Evolutionary conservation across 1,139 yeast genomes (phyloP).

Genomic region (Diutina ranongensis): DNA sequence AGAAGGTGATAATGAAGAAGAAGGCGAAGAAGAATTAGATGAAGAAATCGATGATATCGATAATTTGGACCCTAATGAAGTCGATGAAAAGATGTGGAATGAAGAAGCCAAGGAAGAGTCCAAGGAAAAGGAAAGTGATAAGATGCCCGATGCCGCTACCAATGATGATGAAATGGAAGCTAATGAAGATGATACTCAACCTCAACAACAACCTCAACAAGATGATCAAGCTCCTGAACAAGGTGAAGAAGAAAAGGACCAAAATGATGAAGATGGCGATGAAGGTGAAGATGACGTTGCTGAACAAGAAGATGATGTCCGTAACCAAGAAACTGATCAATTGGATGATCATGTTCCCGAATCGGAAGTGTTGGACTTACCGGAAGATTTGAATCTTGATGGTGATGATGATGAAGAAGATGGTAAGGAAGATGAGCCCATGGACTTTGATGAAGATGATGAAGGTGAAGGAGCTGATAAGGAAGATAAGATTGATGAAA

Average conservation of each 20-base stretch:
- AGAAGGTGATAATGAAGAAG: conserved; percentile 37
- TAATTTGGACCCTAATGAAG: conserved; percentile 86
- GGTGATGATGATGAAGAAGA: conserved; percentile 51
- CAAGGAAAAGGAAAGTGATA: conserved; percentile 64
- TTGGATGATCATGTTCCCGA: conserved; percentile 68
- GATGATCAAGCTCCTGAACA: conserved; percentile 17
- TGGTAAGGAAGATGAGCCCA: conserved; percentile 24
- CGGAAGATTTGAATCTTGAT: conserved; percentile 79
- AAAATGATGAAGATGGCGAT: conserved; percentile 28
- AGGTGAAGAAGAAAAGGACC: conserved; percentile 17
- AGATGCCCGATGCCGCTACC: conserved; percentile 44
- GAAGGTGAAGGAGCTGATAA: conserved; percentile 17
- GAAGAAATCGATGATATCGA: conserved; percentile 88
- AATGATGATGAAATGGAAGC: conserved; percentile 56
- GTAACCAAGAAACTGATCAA: conserved; percentile 60
- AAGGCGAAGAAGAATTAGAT: conserved; percentile 55
- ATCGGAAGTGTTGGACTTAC: conserved; percentile 68
- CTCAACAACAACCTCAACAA: conserved; percentile 22
- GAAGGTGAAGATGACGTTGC: conserved; percentile 58
- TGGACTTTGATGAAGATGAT: conserved; percentile 16
- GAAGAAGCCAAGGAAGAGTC: conserved; percentile 72
- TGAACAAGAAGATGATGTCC: conserved; percentile 69
- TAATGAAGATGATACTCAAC: conserved; percentile 38
- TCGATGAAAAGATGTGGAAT: conserved; percentile 99
- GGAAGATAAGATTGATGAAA: conserved; percentile 12